Evolutionary conservation across 139 green algal species (phyloP).

Genomic region (Ostreobium quekettii): DNA sequence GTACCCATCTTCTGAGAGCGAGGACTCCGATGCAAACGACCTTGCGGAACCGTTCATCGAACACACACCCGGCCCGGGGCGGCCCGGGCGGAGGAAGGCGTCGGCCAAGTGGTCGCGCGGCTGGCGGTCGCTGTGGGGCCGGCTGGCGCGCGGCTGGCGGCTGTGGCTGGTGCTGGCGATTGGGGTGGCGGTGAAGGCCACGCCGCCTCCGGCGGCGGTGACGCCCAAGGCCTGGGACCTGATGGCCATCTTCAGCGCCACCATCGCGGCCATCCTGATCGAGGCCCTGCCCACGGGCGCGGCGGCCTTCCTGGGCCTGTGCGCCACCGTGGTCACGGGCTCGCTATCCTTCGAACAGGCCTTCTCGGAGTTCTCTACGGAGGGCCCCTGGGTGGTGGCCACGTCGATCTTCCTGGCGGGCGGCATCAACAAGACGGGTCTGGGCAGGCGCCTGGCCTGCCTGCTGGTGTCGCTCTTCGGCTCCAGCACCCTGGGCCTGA

Average conservation of each 20-base stretch:
- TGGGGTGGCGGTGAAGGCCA: conserved; percentile 63
- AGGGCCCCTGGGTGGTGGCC: conserved; percentile 74
- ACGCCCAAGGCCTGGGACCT: conserved; percentile 67
- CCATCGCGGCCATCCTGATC: conserved; percentile 92
- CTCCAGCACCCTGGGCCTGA: conserved; percentile 92
- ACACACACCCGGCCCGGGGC: too few relatives aligned
- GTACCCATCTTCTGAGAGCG: too few relatives aligned
- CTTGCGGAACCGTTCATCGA: too few relatives aligned
- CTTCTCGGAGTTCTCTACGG: conserved; percentile 90
- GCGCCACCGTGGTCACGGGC: conserved; percentile 84
- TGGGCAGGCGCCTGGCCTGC: conserved; percentile 95
- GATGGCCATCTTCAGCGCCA: conserved; percentile 76
- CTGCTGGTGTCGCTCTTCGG: conserved; percentile 88
- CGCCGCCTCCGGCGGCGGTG: conserved; percentile 72
- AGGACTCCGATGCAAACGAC: too few relatives aligned
- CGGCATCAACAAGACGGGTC: conserved; percentile 96
- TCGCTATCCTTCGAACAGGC: conserved; percentile 90
- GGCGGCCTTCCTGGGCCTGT: conserved; percentile 94
- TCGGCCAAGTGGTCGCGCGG: too few relatives aligned
- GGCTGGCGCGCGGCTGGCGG: too few relatives aligned
- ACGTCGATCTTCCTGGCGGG: conserved; percentile 53
- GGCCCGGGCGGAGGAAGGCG: too few relatives aligned
- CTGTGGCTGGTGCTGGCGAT: too few relatives aligned
- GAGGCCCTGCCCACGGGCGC: conserved; percentile 89
- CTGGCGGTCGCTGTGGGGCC: too few relatives aligned